phyloP scores from a whole-genome alignment of 345 rosid species.

The Kandelia obovata region DNA sequence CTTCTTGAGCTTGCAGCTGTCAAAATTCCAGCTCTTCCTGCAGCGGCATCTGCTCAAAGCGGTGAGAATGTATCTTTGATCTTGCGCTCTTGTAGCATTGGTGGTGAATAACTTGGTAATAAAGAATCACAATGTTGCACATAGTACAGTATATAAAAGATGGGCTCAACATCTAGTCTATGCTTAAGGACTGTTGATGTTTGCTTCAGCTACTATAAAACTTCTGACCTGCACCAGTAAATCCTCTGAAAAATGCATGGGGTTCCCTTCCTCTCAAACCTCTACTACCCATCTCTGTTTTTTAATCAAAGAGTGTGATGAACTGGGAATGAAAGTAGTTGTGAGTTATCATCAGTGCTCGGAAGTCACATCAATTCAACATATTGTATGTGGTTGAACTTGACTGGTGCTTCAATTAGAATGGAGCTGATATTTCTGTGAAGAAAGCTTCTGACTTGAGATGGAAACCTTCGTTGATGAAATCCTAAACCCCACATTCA shows the following conservation, averaged over 20 bases:
- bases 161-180: background rate
- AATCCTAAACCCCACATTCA: too few species aligned
- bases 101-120: too few species aligned
- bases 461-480: too few species aligned
- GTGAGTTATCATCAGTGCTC: background rate
- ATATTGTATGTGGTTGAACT: background rate
- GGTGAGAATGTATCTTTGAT: conserved; percentile 37
- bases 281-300: background rate
- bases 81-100: background rate
- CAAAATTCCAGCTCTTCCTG: conserved; percentile 90
- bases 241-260: too few species aligned
- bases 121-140: background rate
- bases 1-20: conserved; percentile 47
- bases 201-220: too few species aligned
- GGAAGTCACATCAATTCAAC: background rate
- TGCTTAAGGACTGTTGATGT: background rate
- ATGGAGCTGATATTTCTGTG: background rate
- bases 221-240: background rate
- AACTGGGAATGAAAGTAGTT: background rate
- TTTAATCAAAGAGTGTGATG: background rate
- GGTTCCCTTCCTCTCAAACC: background rate
- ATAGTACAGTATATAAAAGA: background rate
- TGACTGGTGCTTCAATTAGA: background rate
- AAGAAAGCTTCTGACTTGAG: background rate
- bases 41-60: conserved; percentile 74